These are phyloP conservation scores for Solanum commersonii DNA, from an alignment of 257 asterid genomes.

Conservation along the genomic window DNA sequence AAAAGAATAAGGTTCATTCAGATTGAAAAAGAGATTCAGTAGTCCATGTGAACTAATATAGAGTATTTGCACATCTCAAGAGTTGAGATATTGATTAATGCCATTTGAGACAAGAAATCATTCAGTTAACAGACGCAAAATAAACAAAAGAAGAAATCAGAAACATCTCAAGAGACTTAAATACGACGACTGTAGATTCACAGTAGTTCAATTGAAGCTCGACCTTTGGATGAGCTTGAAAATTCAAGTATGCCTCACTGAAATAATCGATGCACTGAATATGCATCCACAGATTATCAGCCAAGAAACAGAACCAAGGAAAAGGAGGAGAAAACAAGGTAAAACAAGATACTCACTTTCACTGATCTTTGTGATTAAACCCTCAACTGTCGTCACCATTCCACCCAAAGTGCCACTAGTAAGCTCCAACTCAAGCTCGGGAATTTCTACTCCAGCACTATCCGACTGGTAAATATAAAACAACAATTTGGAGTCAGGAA, in stretches of 20 bases:
- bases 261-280: neutral
- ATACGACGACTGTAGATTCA: neutral
- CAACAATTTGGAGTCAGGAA: constrained; percentile 11
- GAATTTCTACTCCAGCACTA: constrained; percentile 68
- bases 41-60: neutral
- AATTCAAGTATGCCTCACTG: neutral
- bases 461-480: constrained; percentile 52
- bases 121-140: neutral
- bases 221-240: neutral
- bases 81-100: neutral
- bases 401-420: constrained; percentile 91
- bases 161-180: neutral
- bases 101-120: neutral
- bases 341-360: constrained; percentile 49
- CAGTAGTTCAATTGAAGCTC: neutral
- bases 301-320: neutral
- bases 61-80: neutral
- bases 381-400: constrained; percentile 88
- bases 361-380: constrained; percentile 71
- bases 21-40: neutral
- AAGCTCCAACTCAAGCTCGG: constrained; percentile 87
- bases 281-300: neutral
- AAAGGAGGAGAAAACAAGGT: neutral
- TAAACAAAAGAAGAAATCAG: neutral
- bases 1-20: neutral